A percentile compares a stretch with the other conserved stretches of the same genome.
Conservation (phyloP, 768 basidiomycete genomes). For the Sutorius australiensis region DNA sequence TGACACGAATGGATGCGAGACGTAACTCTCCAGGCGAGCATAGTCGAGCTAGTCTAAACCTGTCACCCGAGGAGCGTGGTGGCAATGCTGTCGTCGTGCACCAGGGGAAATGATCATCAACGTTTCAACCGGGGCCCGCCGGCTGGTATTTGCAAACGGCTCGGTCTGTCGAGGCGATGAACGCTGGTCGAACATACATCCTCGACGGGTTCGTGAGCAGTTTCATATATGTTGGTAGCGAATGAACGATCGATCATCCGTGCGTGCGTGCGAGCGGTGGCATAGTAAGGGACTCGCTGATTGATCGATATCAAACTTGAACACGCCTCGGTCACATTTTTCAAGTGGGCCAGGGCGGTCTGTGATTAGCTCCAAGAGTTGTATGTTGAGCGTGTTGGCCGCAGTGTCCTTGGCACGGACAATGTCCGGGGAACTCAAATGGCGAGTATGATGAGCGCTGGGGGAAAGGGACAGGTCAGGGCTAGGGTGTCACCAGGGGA, state of each 20-base stretch:
- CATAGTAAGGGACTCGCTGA: not conserved
- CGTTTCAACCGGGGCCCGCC: not conserved
- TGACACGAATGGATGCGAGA: not conserved
- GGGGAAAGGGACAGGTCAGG: constrained; percentile 8
- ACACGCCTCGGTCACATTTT: constrained; percentile 1
- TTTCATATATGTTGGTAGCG: not conserved
- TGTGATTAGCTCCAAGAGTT: constrained; percentile 13
- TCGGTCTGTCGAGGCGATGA: not conserved
- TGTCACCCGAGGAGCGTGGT: not conserved
- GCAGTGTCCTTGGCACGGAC: not conserved
- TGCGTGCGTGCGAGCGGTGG: not conserved
- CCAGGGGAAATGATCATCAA: constrained; percentile 1
- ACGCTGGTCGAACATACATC: not conserved
- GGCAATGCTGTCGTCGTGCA: not conserved
- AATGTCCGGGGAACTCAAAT: constrained; percentile 6
- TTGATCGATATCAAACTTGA: constrained; percentile 1
- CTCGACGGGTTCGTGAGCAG: not conserved
- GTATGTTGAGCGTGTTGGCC: constrained; percentile 2
- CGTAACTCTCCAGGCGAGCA: not conserved
- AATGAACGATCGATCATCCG: not conserved
- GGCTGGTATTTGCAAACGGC: not conserved
- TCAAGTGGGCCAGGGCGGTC: not conserved
- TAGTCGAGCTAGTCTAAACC: not conserved
- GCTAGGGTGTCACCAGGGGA: constrained; percentile 4
- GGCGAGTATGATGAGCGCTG: not conserved